Conservation (phyloP, 164 flowering plant species). For the Protea cynaroides region DNA sequence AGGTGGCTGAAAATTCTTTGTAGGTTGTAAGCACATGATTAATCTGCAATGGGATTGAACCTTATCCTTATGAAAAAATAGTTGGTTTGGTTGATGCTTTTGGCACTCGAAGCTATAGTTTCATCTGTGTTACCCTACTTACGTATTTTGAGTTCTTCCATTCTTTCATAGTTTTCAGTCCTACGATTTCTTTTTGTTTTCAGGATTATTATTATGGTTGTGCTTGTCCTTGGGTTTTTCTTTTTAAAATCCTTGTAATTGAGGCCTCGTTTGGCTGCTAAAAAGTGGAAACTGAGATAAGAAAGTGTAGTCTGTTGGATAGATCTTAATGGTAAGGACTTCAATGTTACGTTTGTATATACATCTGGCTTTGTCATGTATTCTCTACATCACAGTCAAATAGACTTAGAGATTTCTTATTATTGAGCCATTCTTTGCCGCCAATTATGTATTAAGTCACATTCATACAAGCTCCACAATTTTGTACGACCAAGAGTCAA, state of each 20-base stretch:
- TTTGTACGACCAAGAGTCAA: no score
- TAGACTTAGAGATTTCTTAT: no score
- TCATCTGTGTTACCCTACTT: no score
- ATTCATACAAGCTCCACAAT: not conserved
- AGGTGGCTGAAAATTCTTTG: no score
- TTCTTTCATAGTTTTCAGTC: no score
- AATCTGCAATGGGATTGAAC: no score
- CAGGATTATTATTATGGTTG: not conserved
- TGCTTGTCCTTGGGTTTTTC: not conserved
- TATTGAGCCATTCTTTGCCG: no score
- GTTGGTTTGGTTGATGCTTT: no score
- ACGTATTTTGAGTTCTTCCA: no score
- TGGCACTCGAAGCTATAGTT: no score
- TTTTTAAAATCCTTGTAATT: conserved; percentile 22
- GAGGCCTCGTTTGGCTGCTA: conserved; percentile 37
- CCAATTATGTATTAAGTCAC: not conserved
- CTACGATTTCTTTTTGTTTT: not conserved
- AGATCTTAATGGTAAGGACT: not conserved
- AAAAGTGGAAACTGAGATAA: conserved; percentile 22
- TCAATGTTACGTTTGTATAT: conserved; percentile 7
- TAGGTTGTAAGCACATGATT: no score
- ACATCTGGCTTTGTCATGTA: conserved; percentile 3
- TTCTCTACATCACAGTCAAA: conserved; percentile 4
- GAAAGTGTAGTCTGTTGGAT: conserved; percentile 7
- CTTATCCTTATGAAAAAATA: no score